A percentile compares a stretch with the other conserved stretches of the same genome.
Conservation (phyloP, 2,329 filamentous ascomycete genomes). For the Tolypocladium ophioglossoides region DNA sequence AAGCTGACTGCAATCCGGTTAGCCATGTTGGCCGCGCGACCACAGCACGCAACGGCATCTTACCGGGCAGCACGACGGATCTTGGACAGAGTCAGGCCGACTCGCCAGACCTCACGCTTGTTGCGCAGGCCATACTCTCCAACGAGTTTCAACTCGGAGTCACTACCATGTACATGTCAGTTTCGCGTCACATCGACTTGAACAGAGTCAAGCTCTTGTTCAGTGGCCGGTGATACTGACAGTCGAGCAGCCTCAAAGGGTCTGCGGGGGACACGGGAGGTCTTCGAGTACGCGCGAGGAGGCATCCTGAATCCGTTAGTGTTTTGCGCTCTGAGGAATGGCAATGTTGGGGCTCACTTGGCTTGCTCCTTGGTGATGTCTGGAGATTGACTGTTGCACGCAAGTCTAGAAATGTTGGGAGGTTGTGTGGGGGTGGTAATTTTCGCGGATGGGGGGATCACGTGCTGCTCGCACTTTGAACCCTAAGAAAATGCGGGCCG, state of each 20-base stretch:
- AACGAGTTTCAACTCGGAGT: conserved; percentile 98
- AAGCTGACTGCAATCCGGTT: conserved; percentile 64
- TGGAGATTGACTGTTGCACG: conserved; percentile 21
- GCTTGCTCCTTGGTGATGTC: conserved; percentile 27
- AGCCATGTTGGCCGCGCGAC: conserved; percentile 8
- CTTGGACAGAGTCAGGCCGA: conserved; percentile 98
- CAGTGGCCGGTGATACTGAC: conserved; percentile 98
- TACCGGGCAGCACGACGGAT: conserved; percentile 99
- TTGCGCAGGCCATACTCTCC: conserved; percentile 99
- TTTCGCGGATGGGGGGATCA: conserved; percentile 13
- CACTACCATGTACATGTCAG: conserved; percentile 64
- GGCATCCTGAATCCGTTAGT: conserved; percentile 27
- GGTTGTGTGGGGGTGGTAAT: conserved; percentile 25
- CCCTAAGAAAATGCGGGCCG: conserved; percentile 18
- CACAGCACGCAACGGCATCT: conserved; percentile 5
- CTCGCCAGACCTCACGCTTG: conserved; percentile 99
- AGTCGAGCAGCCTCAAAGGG: conserved; percentile 99
- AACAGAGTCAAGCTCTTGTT: conserved; percentile 95
- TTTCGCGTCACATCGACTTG: conserved; percentile 75
- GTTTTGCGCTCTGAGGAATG: conserved; percentile 5
- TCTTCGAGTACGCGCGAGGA: conserved; percentile 82
- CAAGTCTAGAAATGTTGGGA: conserved; percentile 16
- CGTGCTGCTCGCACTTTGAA: conserved; percentile 14
- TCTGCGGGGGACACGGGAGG: conserved; percentile 96
- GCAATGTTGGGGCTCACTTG: conserved; percentile 23